Evolutionary conservation across 2,329 filamentous ascomycete genomes (phyloP).

Genomic region (Cladophialophora immunda): DNA sequence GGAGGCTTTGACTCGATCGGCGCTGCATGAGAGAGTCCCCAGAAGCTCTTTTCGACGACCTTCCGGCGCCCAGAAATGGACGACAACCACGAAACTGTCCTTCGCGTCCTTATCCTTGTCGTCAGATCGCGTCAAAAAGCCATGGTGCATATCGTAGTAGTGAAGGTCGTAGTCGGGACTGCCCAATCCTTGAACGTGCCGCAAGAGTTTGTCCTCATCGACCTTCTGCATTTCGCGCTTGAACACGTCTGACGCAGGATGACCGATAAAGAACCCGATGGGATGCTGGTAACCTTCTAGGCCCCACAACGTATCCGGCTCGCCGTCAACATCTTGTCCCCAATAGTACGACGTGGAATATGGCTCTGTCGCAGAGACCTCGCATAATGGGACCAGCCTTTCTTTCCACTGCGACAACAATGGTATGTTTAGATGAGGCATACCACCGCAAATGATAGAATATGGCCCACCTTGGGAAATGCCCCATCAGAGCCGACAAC

Average conservation of each 20-base stretch:
- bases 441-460: too few species aligned
- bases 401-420: conserved; percentile 25
- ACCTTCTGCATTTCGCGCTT: conserved; percentile 43
- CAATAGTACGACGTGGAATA: conserved; percentile 29
- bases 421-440: too few species aligned
- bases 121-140: conserved; percentile 18
- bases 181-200: conserved; percentile 23
- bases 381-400: conserved; percentile 13
- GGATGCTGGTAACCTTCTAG: conserved; percentile 24
- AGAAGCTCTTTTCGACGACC: conserved; percentile 28
- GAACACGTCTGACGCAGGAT: conserved; percentile 13
- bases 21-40: conserved; percentile 12
- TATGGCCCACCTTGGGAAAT: conserved; percentile 25
- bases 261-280: conserved; percentile 24
- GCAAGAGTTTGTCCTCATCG: conserved; percentile 30
- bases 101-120: conserved; percentile 22
- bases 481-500: conserved; percentile 25
- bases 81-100: conserved; percentile 21
- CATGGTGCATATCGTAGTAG: conserved; percentile 23
- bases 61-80: conserved; percentile 25
- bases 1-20: conserved; percentile 3
- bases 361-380: conserved; percentile 25
- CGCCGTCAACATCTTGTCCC: conserved; percentile 24
- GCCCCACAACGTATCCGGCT: conserved; percentile 27
- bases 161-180: conserved; percentile 30